Percentiles rank a stretch among this genome's conserved stretches.
These are phyloP conservation scores for Coemansia sp. DNA, from an alignment of 192 early-diverging fungal genomes.

Conservation along the genomic window DNA sequence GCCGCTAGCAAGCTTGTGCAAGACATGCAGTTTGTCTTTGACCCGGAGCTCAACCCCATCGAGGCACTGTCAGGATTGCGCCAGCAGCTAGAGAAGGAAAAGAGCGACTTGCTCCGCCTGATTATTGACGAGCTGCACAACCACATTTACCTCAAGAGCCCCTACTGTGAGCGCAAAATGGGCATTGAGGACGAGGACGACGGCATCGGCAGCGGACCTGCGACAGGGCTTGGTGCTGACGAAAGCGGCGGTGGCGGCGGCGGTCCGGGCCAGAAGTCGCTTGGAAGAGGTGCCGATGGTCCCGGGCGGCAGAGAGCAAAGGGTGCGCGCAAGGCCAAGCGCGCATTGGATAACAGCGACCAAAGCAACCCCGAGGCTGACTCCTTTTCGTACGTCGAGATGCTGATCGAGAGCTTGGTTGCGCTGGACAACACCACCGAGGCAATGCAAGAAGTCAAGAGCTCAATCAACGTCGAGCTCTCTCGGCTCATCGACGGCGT, in stretches of 20 bases:
- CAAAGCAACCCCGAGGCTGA: constrained; percentile 74
- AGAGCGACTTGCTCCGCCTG: constrained; percentile 51
- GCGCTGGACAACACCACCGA: constrained; percentile 47
- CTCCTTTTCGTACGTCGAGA: constrained; percentile 74
- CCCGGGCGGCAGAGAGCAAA: constrained; percentile 12
- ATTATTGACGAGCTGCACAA: constrained; percentile 76
- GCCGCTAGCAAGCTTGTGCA: constrained; percentile 65
- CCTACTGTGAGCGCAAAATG: constrained; percentile 64
- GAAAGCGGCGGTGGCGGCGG: not conserved
- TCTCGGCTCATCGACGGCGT: constrained; percentile 71
- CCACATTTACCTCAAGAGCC: constrained; percentile 74
- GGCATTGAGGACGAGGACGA: constrained; percentile 36
- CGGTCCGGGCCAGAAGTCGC: not conserved
- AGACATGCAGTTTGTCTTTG: constrained; percentile 60
- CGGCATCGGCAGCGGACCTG: not conserved
- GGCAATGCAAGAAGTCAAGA: constrained; percentile 61
- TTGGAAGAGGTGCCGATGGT: not conserved
- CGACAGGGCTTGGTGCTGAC: not conserved
- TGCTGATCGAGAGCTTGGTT: constrained; percentile 67
- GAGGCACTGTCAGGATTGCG: constrained; percentile 68
- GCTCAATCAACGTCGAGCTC: constrained; percentile 67
- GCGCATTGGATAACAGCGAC: constrained; percentile 6
- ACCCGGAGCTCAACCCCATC: constrained; percentile 63
- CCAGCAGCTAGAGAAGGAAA: constrained; percentile 59
- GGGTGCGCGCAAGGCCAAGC: constrained; percentile 51